These are phyloP conservation scores for Ophiostoma ips DNA, from an alignment of 2,329 filamentous ascomycete species.

Conservation along the genomic window DNA sequence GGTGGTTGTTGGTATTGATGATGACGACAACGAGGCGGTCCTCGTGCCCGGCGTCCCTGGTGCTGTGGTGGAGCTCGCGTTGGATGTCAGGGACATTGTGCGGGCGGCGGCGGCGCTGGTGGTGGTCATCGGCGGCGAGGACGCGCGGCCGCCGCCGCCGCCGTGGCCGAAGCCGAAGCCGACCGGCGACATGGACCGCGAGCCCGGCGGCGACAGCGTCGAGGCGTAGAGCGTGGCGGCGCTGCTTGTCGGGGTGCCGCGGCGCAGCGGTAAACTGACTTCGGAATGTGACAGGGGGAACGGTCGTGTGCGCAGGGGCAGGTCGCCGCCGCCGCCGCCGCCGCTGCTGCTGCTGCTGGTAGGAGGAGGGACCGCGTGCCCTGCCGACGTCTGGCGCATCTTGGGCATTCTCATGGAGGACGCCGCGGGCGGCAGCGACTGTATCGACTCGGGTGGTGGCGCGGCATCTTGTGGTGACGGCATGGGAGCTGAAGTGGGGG, in stretches of 20 bases:
- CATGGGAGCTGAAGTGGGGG: constrained; percentile 35
- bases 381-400: constrained; percentile 40
- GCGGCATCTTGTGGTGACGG: constrained; percentile 52
- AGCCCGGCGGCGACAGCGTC: constrained; percentile 53
- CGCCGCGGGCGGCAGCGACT: constrained; percentile 52
- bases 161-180: too few relatives aligned
- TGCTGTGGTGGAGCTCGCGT: constrained; percentile 16
- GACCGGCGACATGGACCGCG: constrained; percentile 53
- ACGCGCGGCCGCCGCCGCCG: too few relatives aligned
- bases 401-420: constrained; percentile 46
- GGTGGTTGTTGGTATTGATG: background rate
- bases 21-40: constrained; percentile 16
- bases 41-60: background rate
- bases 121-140: constrained; percentile 43
- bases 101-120: constrained; percentile 15
- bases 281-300: constrained; percentile 37
- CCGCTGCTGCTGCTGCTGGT: too few relatives aligned
- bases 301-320: constrained; percentile 4
- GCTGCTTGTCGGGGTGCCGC: constrained; percentile 42
- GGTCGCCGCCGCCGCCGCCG: background rate
- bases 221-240: constrained; percentile 50
- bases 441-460: constrained; percentile 51
- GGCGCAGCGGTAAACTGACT: constrained; percentile 33
- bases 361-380: constrained; percentile 1
- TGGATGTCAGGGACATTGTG: constrained; percentile 33